Conservation (phyloP, 257 asterid genomes). For the Hygrophila difformis region DNA sequence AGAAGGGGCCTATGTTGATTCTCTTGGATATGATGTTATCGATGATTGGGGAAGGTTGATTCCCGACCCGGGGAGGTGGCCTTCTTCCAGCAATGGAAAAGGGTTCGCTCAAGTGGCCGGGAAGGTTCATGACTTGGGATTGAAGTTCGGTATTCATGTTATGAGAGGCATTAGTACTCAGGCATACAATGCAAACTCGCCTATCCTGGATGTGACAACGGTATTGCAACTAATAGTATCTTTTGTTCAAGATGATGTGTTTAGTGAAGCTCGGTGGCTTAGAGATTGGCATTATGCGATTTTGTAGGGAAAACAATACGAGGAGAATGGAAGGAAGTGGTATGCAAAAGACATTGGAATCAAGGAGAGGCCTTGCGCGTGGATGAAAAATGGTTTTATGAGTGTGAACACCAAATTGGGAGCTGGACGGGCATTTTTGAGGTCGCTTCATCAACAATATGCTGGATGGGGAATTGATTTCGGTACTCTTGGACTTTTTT, state of each 20-base stretch:
- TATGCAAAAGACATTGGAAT: slow-evolving; percentile 71
- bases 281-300: slow-evolving; percentile 2
- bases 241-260: slow-evolving; percentile 5
- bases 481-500: slow-evolving; percentile 31
- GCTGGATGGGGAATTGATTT: slow-evolving; percentile 95
- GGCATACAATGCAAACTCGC: slow-evolving; percentile 73
- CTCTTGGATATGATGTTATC: slow-evolving; percentile 80
- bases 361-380: slow-evolving; percentile 68
- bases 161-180: slow-evolving; percentile 91
- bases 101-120: slow-evolving; percentile 66
- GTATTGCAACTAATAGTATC: slow-evolving; percentile 25
- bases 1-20: slow-evolving; percentile 60
- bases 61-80: slow-evolving; percentile 93
- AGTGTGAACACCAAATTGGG: slow-evolving; percentile 66
- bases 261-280: not conserved
- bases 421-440: slow-evolving; percentile 88
- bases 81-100: slow-evolving; percentile 63
- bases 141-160: slow-evolving; percentile 92
- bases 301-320: slow-evolving; percentile 67
- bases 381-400: slow-evolving; percentile 96
- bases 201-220: slow-evolving; percentile 62
- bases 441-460: slow-evolving; percentile 88
- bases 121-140: slow-evolving; percentile 71
- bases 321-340: slow-evolving; percentile 64
- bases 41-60: slow-evolving; percentile 97